Conservation (phyloP, 768 basidiomycete species). For the Leccinum variicolor region DNA sequence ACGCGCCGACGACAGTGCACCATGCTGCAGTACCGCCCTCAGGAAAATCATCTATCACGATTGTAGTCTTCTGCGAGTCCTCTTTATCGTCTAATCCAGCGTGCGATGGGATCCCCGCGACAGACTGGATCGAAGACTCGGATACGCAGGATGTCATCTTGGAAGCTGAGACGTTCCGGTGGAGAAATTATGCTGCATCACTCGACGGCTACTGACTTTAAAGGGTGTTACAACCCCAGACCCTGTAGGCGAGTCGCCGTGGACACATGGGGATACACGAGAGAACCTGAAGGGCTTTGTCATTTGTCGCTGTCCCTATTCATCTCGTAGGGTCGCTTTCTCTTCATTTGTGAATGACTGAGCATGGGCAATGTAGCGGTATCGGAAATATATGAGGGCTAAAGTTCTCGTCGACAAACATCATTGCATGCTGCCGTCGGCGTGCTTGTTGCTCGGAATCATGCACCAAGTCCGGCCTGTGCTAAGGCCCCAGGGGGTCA, state of each 20-base stretch:
- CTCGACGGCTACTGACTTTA: not conserved
- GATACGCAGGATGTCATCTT: conserved; percentile 7
- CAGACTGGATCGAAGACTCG: conserved; percentile 1
- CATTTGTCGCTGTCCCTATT: not conserved
- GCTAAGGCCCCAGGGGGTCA: not conserved
- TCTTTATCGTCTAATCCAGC: conserved; percentile 1
- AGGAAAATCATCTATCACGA: conserved; percentile 15
- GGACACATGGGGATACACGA: not conserved
- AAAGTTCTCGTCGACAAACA: not conserved
- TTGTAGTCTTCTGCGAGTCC: not conserved
- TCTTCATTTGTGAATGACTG: not conserved
- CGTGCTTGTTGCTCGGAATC: not conserved
- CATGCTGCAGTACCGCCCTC: conserved; percentile 29
- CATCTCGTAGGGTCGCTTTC: not conserved
- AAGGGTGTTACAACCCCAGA: not conserved
- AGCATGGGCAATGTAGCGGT: not conserved
- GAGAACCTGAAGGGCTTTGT: not conserved
- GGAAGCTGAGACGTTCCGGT: not conserved
- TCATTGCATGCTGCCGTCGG: not conserved
- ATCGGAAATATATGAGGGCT: not conserved
- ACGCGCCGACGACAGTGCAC: conserved; percentile 24
- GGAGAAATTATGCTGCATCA: not conserved
- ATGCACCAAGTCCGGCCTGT: not conserved
- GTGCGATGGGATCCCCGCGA: not conserved
- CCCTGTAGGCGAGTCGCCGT: not conserved